These are phyloP conservation scores for Beta corolliflora DNA, from an alignment of 179 eudicot genomes.

Conservation along the genomic window DNA sequence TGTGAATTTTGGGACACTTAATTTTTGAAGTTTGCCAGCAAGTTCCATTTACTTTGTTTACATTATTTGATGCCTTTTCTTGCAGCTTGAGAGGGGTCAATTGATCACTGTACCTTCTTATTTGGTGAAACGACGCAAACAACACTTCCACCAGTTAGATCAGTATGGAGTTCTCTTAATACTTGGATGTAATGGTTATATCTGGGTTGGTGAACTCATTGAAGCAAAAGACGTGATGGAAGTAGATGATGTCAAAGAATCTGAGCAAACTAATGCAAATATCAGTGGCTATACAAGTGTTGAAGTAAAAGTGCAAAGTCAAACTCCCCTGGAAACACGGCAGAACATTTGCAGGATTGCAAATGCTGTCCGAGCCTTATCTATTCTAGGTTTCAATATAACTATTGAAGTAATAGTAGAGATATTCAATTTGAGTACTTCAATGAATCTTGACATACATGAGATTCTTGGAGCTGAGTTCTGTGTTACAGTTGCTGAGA, in stretches of 20 bases:
- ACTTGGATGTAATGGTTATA: conserved; percentile 84
- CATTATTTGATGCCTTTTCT: neutral
- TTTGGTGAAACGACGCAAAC: conserved; percentile 81
- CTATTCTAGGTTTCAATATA: conserved; percentile 64
- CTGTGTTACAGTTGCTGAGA: conserved; percentile 76
- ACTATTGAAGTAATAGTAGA: conserved; percentile 62
- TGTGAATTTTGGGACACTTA: neutral
- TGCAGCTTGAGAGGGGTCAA: conserved; percentile 87
- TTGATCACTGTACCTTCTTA: conserved; percentile 69
- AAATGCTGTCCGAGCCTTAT: conserved; percentile 77
- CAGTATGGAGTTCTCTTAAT: conserved; percentile 67
- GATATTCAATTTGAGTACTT: conserved; percentile 51
- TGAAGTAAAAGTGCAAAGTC: conserved; percentile 43
- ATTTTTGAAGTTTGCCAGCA: neutral
- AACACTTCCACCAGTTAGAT: conserved; percentile 80
- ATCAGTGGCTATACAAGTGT: conserved; percentile 15
- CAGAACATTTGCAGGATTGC: conserved; percentile 77
- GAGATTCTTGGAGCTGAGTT: conserved; percentile 96
- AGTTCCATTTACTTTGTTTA: neutral
- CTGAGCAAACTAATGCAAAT: conserved; percentile 39
- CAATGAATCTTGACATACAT: conserved; percentile 55
- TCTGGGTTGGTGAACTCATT: conserved; percentile 86
- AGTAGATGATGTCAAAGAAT: conserved; percentile 44
- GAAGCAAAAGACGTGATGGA: conserved; percentile 59
- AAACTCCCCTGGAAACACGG: conserved; percentile 63